These are phyloP conservation scores for Penicillium sp. DNA, from an alignment of 2,329 filamentous ascomycete genomes.

Conservation along the genomic window DNA sequence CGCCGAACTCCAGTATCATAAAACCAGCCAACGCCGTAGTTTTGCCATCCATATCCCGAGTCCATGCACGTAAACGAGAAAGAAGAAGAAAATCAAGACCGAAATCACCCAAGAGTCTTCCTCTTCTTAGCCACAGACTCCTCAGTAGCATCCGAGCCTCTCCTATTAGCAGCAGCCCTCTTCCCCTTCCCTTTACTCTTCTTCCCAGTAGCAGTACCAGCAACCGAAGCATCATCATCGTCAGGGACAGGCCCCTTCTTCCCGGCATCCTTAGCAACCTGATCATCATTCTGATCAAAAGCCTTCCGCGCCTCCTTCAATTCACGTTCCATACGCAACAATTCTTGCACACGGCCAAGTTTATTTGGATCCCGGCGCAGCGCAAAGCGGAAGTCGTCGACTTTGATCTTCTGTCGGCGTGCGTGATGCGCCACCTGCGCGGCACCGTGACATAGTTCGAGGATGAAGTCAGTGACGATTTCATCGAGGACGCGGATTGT, in stretches of 20 bases:
- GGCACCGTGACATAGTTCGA: slow-evolving; percentile 86
- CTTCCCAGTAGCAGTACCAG: slow-evolving; percentile 24
- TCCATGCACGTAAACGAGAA: neutral
- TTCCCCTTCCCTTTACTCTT: slow-evolving; percentile 38
- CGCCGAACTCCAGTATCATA: slow-evolving; percentile 2
- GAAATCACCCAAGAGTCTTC: slow-evolving; percentile 21
- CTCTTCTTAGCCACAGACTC: slow-evolving; percentile 34
- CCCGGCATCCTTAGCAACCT: slow-evolving; percentile 37
- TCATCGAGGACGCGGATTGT: slow-evolving; percentile 87
- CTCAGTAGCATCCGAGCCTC: slow-evolving; percentile 32
- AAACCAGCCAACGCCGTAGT: neutral
- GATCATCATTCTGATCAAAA: slow-evolving; percentile 44
- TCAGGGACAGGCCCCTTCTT: slow-evolving; percentile 31
- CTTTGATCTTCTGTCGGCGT: slow-evolving; percentile 92
- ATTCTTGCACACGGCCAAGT: slow-evolving; percentile 81
- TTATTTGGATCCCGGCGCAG: slow-evolving; percentile 79
- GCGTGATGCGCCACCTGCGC: slow-evolving; percentile 79
- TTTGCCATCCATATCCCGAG: neutral
- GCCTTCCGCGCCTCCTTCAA: slow-evolving; percentile 74
- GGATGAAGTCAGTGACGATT: slow-evolving; percentile 93
- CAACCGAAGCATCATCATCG: slow-evolving; percentile 19
- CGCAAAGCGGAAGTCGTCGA: slow-evolving; percentile 95
- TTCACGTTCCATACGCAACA: slow-evolving; percentile 80
- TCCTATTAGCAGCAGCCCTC: slow-evolving; percentile 18
- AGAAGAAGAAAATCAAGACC: neutral